Evolutionary conservation across 768 basidiomycete species (phyloP).

Genomic region (Suillus bovinus): DNA sequence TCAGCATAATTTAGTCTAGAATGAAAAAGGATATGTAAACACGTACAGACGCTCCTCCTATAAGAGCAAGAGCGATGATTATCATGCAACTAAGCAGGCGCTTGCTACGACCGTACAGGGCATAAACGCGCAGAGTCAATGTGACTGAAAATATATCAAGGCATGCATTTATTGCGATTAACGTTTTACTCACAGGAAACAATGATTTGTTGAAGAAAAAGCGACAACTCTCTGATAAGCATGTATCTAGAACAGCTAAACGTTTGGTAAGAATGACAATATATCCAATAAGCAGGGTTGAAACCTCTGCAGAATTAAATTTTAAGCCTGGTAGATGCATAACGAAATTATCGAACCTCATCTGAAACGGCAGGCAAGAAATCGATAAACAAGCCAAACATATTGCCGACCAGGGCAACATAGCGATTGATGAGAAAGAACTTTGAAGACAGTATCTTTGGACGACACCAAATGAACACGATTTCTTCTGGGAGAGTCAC

Average conservation of each 20-base stretch:
- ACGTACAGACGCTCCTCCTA: neutral
- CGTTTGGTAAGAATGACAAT: neutral
- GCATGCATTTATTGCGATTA: neutral
- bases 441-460: constrained; percentile 38
- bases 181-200: neutral
- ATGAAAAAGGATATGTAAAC: neutral
- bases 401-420: constrained; percentile 42
- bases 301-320: neutral
- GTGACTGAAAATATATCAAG: neutral
- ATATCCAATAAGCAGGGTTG: neutral
- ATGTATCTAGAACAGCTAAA: neutral
- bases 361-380: constrained; percentile 19
- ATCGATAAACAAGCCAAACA: constrained; percentile 30
- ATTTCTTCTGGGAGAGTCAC: constrained; percentile 38
- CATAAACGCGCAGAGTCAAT: neutral
- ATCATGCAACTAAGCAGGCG: neutral
- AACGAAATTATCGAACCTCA: neutral
- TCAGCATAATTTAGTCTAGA: too few species aligned
- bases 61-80: neutral
- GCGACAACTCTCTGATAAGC: neutral
- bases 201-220: neutral
- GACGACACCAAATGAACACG: constrained; percentile 44
- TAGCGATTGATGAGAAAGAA: constrained; percentile 55
- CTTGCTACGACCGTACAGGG: neutral
- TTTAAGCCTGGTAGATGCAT: neutral